These are phyloP conservation scores for Neofusicoccum cordaticola DNA, from an alignment of 2,329 filamentous ascomycete species.

Conservation along the genomic window DNA sequence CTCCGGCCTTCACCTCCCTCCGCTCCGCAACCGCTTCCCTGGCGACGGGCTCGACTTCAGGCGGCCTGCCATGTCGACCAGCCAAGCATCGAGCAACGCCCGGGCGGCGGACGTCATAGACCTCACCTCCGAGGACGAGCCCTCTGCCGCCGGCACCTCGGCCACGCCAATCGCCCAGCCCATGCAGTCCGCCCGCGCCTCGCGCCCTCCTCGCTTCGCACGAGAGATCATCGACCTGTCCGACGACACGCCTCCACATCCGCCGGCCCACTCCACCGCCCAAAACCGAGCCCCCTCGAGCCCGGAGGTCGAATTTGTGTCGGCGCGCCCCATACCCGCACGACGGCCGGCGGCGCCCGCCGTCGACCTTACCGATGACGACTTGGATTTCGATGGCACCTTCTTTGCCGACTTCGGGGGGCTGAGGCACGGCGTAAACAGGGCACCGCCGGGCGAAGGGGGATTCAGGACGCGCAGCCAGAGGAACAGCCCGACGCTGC, in stretches of 20 bases:
- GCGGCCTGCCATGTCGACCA: constrained; percentile 44
- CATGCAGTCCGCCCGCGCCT: constrained; percentile 27
- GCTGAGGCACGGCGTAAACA: background rate
- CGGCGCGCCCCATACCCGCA: constrained; percentile 22
- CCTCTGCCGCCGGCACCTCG: constrained; percentile 24
- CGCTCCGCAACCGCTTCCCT: constrained; percentile 28
- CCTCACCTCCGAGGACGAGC: constrained; percentile 35
- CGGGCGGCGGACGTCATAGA: constrained; percentile 30
- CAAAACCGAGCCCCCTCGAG: constrained; percentile 27
- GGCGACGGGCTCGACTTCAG: constrained; percentile 58
- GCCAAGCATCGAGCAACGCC: constrained; percentile 2
- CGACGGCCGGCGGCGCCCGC: background rate
- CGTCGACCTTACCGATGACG: constrained; percentile 17
- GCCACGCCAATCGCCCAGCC: constrained; percentile 18
- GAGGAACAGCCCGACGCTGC: background rate
- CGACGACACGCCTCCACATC: constrained; percentile 33
- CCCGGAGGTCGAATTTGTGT: constrained; percentile 53
- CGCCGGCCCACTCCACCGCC: constrained; percentile 20
- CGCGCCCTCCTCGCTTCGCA: constrained; percentile 41
- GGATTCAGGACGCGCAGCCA: constrained; percentile 7
- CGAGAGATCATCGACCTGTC: constrained; percentile 45
- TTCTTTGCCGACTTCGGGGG: background rate
- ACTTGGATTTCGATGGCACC: background rate
- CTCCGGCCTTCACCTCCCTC: constrained; percentile 26
- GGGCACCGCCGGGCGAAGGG: constrained; percentile 4